Percentiles rank a stretch among this genome's conserved stretches.
Evolutionary conservation across 1,139 yeast genomes (phyloP).

Genomic region (Waltiozyma sp.): DNA sequence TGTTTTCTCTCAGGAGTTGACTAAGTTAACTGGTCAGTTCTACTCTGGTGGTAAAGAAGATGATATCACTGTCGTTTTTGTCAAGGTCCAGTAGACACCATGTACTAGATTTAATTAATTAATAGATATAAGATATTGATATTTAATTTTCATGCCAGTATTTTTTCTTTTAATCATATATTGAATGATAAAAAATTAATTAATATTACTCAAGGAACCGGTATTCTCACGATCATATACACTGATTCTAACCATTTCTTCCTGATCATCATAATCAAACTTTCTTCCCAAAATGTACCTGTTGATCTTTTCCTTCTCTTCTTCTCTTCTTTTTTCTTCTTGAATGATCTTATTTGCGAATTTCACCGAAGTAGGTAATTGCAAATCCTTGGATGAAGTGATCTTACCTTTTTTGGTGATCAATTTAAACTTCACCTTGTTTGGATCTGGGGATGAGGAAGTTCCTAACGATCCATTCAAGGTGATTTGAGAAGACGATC

Average conservation of each 20-base stretch:
- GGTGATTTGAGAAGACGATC: not conserved
- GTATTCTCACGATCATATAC: not conserved
- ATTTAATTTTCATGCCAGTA: too few relatives aligned
- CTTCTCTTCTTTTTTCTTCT: slow-evolving; percentile 24
- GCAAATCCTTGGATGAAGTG: slow-evolving; percentile 31
- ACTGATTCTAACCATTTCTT: not conserved
- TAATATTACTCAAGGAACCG: not conserved
- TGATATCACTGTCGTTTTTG: slow-evolving; percentile 76
- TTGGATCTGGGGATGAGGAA: slow-evolving; percentile 1
- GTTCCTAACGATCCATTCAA: not conserved
- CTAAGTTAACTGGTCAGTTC: slow-evolving; percentile 54
- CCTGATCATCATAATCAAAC: slow-evolving; percentile 17
- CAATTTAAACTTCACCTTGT: slow-evolving; percentile 37
- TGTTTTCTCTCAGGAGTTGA: slow-evolving; percentile 77
- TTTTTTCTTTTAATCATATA: too few relatives aligned
- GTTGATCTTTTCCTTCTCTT: slow-evolving; percentile 27
- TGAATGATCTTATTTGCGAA: slow-evolving; percentile 34
- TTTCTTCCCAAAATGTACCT: slow-evolving; percentile 24
- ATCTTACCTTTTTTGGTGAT: slow-evolving; percentile 42
- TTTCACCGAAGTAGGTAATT: slow-evolving; percentile 36
- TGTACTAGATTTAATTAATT: too few relatives aligned
- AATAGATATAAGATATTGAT: too few relatives aligned
- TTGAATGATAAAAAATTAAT: too few relatives aligned
- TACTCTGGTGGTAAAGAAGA: slow-evolving; percentile 92
- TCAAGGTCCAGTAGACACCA: slow-evolving; percentile 32